Conservation (phyloP, 2,329 filamentous ascomycete genomes). For the Biscogniauxia mediterranea region DNA sequence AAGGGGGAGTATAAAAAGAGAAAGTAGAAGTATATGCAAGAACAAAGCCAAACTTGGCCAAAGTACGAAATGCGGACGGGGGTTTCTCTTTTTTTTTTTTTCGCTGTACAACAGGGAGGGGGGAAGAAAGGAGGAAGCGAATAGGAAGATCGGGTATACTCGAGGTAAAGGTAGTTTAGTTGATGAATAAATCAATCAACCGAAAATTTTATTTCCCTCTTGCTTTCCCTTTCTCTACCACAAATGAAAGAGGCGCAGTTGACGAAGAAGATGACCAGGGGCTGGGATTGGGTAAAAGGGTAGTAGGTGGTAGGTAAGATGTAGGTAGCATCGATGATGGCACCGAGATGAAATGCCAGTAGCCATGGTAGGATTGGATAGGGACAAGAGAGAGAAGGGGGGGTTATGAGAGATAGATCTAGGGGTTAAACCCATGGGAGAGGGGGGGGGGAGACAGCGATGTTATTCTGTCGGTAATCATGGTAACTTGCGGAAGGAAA, state of each 20-base stretch:
- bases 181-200: background rate
- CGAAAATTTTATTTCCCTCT: background rate
- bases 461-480: background rate
- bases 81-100: background rate
- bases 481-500: background rate
- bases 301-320: background rate
- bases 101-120: background rate
- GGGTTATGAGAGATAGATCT: background rate
- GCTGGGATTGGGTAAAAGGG: background rate
- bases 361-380: background rate
- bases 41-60: conserved; percentile 9
- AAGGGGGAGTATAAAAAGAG: background rate
- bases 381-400: background rate
- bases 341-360: background rate
- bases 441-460: background rate
- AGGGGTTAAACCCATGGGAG: background rate
- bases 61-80: background rate
- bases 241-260: background rate
- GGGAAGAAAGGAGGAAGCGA: background rate
- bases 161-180: no score
- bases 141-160: background rate
- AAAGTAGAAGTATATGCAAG: conserved; percentile 4
- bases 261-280: background rate
- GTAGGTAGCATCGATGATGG: background rate
- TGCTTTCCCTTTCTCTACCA: background rate